Percentiles rank a stretch among this genome's conserved stretches.
These are phyloP conservation scores for Amphicarpaea edgeworthii DNA, from an alignment of 306 rosid genomes.

Conservation along the genomic window DNA sequence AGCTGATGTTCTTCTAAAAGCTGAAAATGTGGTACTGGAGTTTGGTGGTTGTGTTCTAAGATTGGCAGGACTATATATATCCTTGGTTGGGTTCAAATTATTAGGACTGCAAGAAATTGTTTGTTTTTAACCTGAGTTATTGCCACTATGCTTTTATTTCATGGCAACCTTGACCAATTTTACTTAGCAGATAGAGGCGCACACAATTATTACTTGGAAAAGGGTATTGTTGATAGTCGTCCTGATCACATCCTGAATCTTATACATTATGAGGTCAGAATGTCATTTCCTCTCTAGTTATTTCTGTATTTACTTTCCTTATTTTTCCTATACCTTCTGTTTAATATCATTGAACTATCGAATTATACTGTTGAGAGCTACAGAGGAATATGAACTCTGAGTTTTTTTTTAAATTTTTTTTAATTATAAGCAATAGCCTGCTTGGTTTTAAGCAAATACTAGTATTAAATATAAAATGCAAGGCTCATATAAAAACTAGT, in stretches of 20 bases:
- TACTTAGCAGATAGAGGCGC: constrained; percentile 97
- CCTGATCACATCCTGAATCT: constrained; percentile 94
- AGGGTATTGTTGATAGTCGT: constrained; percentile 74
- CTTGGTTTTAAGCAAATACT: background rate
- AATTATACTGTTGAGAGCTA: background rate
- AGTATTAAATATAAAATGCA: constrained; percentile 2
- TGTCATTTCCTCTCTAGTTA: constrained; percentile 33
- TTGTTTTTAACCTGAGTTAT: constrained; percentile 16
- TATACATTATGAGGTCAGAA: constrained; percentile 86
- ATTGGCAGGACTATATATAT: constrained; percentile 96
- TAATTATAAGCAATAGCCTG: background rate
- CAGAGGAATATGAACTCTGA: background rate
- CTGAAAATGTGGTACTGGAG: constrained; percentile 79
- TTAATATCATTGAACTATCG: background rate
- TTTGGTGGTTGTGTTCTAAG: constrained; percentile 83
- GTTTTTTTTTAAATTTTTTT: background rate
- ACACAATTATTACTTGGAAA: constrained; percentile 79
- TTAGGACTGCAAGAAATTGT: constrained; percentile 9
- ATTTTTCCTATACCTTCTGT: constrained; percentile 5
- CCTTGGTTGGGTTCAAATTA: constrained; percentile 59
- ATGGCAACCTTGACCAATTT: constrained; percentile 61
- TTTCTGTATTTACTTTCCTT: constrained; percentile 23
- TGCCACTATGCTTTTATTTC: constrained; percentile 38
- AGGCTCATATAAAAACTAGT: background rate
- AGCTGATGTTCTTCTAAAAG: constrained; percentile 75